Evolutionary conservation across 805 yeast species (phyloP), one percentile per base, ranked within the genome.

Genomic region (Candida boidinii): DNA sequence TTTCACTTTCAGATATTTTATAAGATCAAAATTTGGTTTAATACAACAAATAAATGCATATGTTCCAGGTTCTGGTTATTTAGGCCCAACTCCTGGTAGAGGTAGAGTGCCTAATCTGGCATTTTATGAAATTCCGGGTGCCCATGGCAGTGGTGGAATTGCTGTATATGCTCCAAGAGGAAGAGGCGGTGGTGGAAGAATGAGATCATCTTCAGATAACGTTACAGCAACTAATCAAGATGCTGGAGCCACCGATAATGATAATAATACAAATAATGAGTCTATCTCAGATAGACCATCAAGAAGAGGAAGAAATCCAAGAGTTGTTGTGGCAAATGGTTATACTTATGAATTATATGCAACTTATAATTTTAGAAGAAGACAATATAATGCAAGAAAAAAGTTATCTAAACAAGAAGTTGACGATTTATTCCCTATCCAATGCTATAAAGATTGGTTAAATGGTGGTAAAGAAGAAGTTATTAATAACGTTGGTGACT

Each of bases 1-100:
- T 53, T 76, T 78, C 62, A 72, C 83, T 9, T 46, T 72, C 33
- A 56, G 82, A 30, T 76, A 78, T 49, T 68, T 76, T 42, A 64
- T 77, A 4, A 56, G 83, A 32, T 63, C 79, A 5, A 64, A 60
- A 35, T 67, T 64, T 43, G 84, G 84, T 0, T 55, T 76, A n/a
- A n/a, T n/a, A n/a, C n/a, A n/a, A n/a, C n/a, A n/a, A n/a, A n/a
- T n/a, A n/a, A n/a, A n/a, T n/a, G n/a, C n/a, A 9, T 72, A 68
- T 41, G 54, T 67, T 18, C 60, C 64, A 5, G 40, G 45, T 45
- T 63, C 54, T 10, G 46, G 41, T 29, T 43, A 38, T 30, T 34
- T 39, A n/a, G 28, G 56, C 21, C 30, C 19, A 23, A n/a, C 18
- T 17, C 18, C 30, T 20, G 13, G 18, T 31, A 20, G 33, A 15